Evolutionary conservation across 805 yeast species (phyloP), one percentile per base, ranked within the genome.

Genomic region (Yarrowia osloensis): DNA sequence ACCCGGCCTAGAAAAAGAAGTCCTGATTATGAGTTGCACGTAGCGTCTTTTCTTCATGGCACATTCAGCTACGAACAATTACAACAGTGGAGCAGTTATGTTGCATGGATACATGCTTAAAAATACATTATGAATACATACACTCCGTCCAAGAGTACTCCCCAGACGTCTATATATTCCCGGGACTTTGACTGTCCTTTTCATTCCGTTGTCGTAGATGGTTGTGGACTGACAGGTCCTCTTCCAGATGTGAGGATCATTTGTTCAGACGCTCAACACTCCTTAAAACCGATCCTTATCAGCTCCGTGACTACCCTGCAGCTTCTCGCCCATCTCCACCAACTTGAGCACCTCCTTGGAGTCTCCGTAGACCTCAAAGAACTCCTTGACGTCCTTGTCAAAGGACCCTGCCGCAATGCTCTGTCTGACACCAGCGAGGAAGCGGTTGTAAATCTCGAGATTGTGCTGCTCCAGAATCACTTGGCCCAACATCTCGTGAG

Each of bases 401-500:
- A 79, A 80, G 12, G 73, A 69, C 22, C 75, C 79, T 9, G 65
- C 62, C 17, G 62, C 71, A 13, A 80, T 73, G 6, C 78, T 67
- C 15, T 21, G 54, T 11, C 78, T 71, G 4, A 80, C 69, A 6
- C 74, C 77, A 6, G 49, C 68, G 66, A 80, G 75, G 54, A 79
- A 76, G 52, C 61, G 15, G 26, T 67, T 69, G n/a, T 73, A 67
- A 0, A 75, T 74, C 22, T 69, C 69, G 29, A 76, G 57, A 68
- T 80, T 80, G 67, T 81, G 81, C 68, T 74, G 73, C 70, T 79
- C 81, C 37, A 80, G 71, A 11, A 79, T 68, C 52, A 79, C 79
- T 73, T 79, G 76, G 1, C 81, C 81, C 26, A 80, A 74, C 82
- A 80, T 80, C 69, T 80, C 83, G 19, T 71, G 70, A 11, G 81